Base-by-base conservation (phyloP, 768 basidiomycete genomes). In the Boletus bicolor region DNA sequence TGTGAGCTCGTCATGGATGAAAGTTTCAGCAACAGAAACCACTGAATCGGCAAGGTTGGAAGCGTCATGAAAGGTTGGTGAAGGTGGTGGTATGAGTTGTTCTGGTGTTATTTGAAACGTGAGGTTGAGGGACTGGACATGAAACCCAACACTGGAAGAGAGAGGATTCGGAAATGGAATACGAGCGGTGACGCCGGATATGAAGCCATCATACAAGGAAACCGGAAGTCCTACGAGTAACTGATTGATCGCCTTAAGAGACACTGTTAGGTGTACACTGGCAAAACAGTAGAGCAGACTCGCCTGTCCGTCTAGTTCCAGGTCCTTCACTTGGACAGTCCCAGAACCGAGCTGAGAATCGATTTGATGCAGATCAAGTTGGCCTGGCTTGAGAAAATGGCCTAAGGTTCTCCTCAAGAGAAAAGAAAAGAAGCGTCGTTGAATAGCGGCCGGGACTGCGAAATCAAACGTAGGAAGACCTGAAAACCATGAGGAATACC, bases 271-370 rank as follows among this genome's bases (percentile, higher is more conserved):
- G 21, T 24, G 21, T 24, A 24, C 21, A 24, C 21, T 24, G 21
- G 21, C 21, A 24, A 24, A 24, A 24, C 21, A 24, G 21, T 24
- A 24, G 21, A 24, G 21, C 21, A 3, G 21, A 24, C 21, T 24
- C 21, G 21, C 21, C 70, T 84, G 77, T 48, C 79, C 78, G 69
- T 93, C 83, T 48, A 98, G 74, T 68, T 93, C 84, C 53, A 97
- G 75, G 64, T 93, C 85, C 59, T 86, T 86, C 37, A 98, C 81
- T 71, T 93, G 90, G 5, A 97, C 84, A 68, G 82, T 87, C 17
- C 95, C 95, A 41, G 87, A 88, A n/a, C 91, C 89, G 64, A 98
- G 87, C 72, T 96, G 92, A 30, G 92, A 89, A 64, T 96, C 92
- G 63, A 97, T 87, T 73, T 92, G 86, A 53, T 86, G 81, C 49